Conservation (phyloP, 345 rosid species). For the Brassica nigra region DNA sequence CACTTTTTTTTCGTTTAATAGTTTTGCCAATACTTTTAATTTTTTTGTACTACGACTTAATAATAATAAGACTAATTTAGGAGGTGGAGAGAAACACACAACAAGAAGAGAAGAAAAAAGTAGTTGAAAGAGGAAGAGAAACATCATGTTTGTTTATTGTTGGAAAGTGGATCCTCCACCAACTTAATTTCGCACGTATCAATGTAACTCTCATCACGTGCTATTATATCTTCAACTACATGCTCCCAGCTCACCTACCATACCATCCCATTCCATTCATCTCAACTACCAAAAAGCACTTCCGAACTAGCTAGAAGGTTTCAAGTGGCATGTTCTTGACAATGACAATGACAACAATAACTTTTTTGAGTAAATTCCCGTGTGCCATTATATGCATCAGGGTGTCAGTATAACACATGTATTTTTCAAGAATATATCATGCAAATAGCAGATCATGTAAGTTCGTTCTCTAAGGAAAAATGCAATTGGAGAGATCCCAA, state of each 20-base stretch:
- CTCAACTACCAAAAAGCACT: slow-evolving; percentile 33
- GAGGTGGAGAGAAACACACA: slow-evolving; percentile 32
- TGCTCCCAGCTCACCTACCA: slow-evolving; percentile 16
- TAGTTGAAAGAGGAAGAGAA: slow-evolving; percentile 36
- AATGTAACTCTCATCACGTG: slow-evolving; percentile 26
- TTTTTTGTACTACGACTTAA: background rate
- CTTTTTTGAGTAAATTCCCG: background rate
- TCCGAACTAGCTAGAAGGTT: slow-evolving; percentile 24
- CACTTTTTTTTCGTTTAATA: background rate
- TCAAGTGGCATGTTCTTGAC: background rate
- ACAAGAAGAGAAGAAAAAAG: slow-evolving; percentile 3
- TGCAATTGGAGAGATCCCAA: background rate
- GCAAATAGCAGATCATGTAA: background rate
- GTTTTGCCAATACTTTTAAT: background rate
- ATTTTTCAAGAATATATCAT: background rate
- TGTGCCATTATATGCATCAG: background rate
- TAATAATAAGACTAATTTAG: background rate
- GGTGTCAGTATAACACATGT: background rate
- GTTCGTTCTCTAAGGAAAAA: background rate
- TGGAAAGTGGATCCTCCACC: slow-evolving; percentile 28
- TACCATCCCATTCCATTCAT: slow-evolving; percentile 18
- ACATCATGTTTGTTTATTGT: slow-evolving; percentile 26
- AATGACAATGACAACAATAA: background rate
- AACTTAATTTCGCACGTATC: slow-evolving; percentile 29
- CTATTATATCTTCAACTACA: background rate